A percentile compares a stretch with the other conserved stretches of the same genome.
phyloP scores from a whole-genome alignment of 2,329 filamentous ascomycete species.

The Ilyonectria mors-panacis region DNA sequence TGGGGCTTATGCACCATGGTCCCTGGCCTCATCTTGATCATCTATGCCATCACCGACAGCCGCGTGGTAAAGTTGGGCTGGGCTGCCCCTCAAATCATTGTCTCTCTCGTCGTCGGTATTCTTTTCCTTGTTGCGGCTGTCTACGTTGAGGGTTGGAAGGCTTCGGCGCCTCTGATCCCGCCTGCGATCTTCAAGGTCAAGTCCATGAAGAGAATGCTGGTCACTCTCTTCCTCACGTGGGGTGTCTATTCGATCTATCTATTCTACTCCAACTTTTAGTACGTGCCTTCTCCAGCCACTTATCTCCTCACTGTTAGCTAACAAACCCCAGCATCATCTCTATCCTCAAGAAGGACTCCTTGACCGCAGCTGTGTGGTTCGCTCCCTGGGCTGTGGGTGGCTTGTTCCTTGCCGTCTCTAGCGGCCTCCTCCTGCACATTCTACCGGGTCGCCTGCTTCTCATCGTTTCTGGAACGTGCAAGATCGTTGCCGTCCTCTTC shows the following conservation, averaged over 20 bases:
- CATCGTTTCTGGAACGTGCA: slow-evolving; percentile 64
- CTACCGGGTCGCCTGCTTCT: slow-evolving; percentile 68
- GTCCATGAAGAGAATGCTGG: slow-evolving; percentile 70
- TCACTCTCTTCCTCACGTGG: slow-evolving; percentile 64
- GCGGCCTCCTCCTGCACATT: slow-evolving; percentile 69
- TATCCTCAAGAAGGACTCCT: slow-evolving; percentile 64
- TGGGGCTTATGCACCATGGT: slow-evolving; percentile 68
- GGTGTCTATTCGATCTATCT: slow-evolving; percentile 73
- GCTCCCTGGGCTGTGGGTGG: slow-evolving; percentile 72
- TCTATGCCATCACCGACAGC: slow-evolving; percentile 78
- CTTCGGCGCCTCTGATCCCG: slow-evolving; percentile 73
- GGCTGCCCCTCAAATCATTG: slow-evolving; percentile 75
- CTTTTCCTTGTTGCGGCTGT: slow-evolving; percentile 67
- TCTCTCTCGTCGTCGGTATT: slow-evolving; percentile 70
- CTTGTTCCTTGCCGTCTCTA: slow-evolving; percentile 65
- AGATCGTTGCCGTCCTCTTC: slow-evolving; percentile 65
- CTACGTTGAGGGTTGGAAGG: slow-evolving; percentile 77
- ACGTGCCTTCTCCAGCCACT: slow-evolving; percentile 46
- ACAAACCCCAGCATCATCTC: slow-evolving; percentile 62
- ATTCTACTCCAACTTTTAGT: slow-evolving; percentile 76
- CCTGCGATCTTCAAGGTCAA: slow-evolving; percentile 74
- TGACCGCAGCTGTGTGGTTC: slow-evolving; percentile 72
- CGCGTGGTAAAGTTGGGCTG: slow-evolving; percentile 70
- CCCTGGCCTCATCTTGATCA: slow-evolving; percentile 73
- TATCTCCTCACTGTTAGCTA: neutral